Conservation (phyloP, 1,284 basidiomycete species). For the Sporisorium graminicola region DNA sequence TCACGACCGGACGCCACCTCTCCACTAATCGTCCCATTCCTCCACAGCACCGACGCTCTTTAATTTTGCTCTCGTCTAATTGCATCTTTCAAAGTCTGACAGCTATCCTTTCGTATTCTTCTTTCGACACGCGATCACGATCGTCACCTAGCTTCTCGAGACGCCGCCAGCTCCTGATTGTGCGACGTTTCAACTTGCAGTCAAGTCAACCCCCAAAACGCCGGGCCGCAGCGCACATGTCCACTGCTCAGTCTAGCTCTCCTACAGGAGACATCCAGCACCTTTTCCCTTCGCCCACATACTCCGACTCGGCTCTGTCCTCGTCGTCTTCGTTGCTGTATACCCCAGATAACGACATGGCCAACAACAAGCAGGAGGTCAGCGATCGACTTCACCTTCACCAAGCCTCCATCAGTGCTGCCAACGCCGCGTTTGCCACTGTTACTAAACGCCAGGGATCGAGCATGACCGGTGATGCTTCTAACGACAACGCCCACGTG, state of each 20-base stretch:
- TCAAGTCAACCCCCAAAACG: background rate
- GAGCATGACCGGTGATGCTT: conserved; percentile 6
- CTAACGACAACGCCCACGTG: conserved; percentile 21
- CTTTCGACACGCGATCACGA: background rate
- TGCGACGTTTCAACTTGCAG: conserved; percentile 7
- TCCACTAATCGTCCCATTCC: background rate
- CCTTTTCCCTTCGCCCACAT: conserved; percentile 52
- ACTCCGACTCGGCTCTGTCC: conserved; percentile 50
- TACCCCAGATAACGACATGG: conserved; percentile 50
- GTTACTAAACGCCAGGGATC: conserved; percentile 31
- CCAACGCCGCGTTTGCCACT: conserved; percentile 52
- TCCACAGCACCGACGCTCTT: background rate
- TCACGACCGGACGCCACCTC: background rate
- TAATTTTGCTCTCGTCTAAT: conserved; percentile 19
- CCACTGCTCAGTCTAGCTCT: conserved; percentile 38
- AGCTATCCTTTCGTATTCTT: background rate
- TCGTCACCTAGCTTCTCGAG: background rate
- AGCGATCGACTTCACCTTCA: conserved; percentile 33
- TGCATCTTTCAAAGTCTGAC: conserved; percentile 8
- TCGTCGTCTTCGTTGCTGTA: conserved; percentile 47
- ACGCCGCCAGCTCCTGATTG: background rate
- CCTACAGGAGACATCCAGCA: conserved; percentile 40
- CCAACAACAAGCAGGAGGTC: conserved; percentile 13
- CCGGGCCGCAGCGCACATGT: conserved; percentile 30
- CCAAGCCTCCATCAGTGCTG: conserved; percentile 41